Base-by-base conservation (phyloP, 805 yeast genomes). In the Sugiyamaella smithiae region DNA sequence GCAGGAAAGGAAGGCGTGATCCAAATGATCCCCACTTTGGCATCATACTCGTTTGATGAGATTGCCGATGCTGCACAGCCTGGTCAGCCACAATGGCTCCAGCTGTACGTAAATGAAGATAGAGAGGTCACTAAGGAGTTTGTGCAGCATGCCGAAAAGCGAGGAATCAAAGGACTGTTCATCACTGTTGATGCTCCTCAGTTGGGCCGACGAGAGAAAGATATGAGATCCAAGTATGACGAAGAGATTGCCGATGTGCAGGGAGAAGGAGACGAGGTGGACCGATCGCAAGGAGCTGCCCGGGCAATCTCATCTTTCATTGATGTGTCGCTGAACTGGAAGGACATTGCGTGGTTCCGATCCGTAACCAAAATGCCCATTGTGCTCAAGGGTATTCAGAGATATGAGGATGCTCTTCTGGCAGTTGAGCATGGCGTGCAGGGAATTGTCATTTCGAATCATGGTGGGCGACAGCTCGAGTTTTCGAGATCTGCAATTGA, bases 121-220 rank as follows among this genome's bases (percentile, higher is more conserved):
- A 75, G 93, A 45, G 73, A 75, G n/a, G 71, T 81, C 46, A 78
- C 89, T 28, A 70, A 72, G 45, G 68, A 74, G 26, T 71, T 84
- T 54, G 79, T 89, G n/a, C 73, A 75, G 57, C 82, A 82, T 58
- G 93, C 88, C 12, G 90, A 85, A 63, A 61, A 69, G 44, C 70
- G 85, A 47, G 95, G 95, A 1, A 75, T 86, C 65, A 83, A 83
- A 59, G 96, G 93, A 2, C 71, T 89, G 28, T 88, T 88, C 62
- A 80, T 89, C 55, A 89, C 97, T 0, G 96, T 88, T 5, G 97
- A 89, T 71, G 96, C 97, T 0, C 97, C 97, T 5, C 84, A 85
- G 53, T 73, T 89, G 37, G 97, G 97, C 11, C 80, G 93, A 54
- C 80, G 97, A 58, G 97, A 90, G 66, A 89, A 88, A 66, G 96